These are phyloP conservation scores for Pseudogymnoascus sp. DNA, from an alignment of 2,329 filamentous ascomycete genomes.

Conservation along the genomic window DNA sequence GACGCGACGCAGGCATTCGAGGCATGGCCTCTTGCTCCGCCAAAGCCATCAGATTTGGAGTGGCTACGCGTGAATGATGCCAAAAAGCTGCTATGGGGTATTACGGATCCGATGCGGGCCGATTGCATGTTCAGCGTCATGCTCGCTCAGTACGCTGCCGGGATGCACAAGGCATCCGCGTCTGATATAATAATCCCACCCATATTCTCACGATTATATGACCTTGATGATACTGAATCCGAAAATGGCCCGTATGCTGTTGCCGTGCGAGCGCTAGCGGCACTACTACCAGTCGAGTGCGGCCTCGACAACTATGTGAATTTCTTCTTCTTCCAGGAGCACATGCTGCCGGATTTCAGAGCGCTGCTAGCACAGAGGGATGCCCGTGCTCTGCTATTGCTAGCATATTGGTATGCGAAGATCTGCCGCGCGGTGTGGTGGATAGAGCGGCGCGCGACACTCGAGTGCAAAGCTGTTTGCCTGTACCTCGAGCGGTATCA, in stretches of 20 bases:
- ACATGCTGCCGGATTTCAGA: constrained; percentile 37
- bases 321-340: constrained; percentile 40
- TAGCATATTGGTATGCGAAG: constrained; percentile 50
- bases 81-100: constrained; percentile 44
- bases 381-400: constrained; percentile 42
- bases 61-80: constrained; percentile 51
- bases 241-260: constrained; percentile 16
- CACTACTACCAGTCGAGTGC: constrained; percentile 12
- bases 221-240: constrained; percentile 1
- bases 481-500: constrained; percentile 32
- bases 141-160: neutral
- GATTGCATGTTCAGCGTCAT: constrained; percentile 38
- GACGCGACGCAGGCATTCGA: constrained; percentile 35
- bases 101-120: constrained; percentile 39
- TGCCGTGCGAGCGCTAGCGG: constrained; percentile 8
- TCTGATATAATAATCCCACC: constrained; percentile 11
- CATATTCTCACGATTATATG: constrained; percentile 12
- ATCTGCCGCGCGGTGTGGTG: constrained; percentile 40
- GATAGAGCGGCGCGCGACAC: constrained; percentile 35
- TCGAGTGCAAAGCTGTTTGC: constrained; percentile 43
- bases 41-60: constrained; percentile 38
- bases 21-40: constrained; percentile 47
- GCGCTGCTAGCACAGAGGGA: constrained; percentile 42
- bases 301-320: constrained; percentile 34
- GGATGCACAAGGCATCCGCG: neutral